A percentile compares a stretch with the other conserved stretches of the same genome.
Evolutionary conservation across 441 rosid species (phyloP).

Genomic region (Adansonia gregorii): DNA sequence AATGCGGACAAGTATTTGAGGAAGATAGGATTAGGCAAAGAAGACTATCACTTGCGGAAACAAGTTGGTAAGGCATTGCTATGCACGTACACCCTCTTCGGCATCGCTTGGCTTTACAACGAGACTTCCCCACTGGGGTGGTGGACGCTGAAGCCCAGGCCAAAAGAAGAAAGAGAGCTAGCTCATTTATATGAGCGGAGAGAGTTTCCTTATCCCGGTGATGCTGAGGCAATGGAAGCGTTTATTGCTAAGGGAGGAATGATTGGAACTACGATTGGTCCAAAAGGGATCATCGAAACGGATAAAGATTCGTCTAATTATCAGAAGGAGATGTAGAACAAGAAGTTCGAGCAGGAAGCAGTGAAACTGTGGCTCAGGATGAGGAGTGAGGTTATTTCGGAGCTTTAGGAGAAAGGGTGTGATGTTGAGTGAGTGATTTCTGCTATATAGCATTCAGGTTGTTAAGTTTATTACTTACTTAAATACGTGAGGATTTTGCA

Average conservation of each 20-base stretch:
- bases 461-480: background rate
- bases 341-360: slow-evolving; percentile 67
- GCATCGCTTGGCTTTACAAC: slow-evolving; percentile 68
- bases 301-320: slow-evolving; percentile 56
- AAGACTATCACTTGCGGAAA: slow-evolving; percentile 72
- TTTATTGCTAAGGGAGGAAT: slow-evolving; percentile 73
- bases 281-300: slow-evolving; percentile 59
- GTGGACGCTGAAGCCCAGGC: slow-evolving; percentile 84
- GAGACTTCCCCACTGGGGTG: slow-evolving; percentile 83
- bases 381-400: slow-evolving; percentile 81
- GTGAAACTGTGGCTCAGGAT: slow-evolving; percentile 77
- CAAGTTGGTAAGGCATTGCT: slow-evolving; percentile 75
- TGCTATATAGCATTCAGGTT: background rate
- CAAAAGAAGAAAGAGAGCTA: slow-evolving; percentile 79
- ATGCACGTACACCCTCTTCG: slow-evolving; percentile 70
- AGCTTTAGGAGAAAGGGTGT: slow-evolving; percentile 77
- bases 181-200: slow-evolving; percentile 75
- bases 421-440: slow-evolving; percentile 49
- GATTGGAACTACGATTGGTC: slow-evolving; percentile 70
- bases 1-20: slow-evolving; percentile 57
- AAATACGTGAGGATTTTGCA: background rate
- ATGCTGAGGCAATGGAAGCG: slow-evolving; percentile 83
- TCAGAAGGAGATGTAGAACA: slow-evolving; percentile 66
- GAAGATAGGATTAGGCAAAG: slow-evolving; percentile 73
- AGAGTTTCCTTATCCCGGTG: slow-evolving; percentile 82